Base-by-base conservation (phyloP, 768 basidiomycete genomes). In the Pisolithus sp. region DNA sequence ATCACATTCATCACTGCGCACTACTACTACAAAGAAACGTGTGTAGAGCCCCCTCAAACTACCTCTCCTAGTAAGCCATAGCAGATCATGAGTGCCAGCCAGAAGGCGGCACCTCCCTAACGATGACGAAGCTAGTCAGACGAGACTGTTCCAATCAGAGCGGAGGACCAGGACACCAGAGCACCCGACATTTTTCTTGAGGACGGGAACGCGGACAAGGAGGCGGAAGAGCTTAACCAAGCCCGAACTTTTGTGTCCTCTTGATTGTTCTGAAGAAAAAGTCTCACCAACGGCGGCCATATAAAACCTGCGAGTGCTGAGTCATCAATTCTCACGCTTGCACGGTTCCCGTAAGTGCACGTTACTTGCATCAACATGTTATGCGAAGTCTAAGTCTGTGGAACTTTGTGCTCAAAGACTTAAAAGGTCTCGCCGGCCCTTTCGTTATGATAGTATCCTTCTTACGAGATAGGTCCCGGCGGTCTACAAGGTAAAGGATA, bases 171-270 rank as follows among this genome's bases (percentile, higher is more conserved):
- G 65, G 60, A 57, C 65, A 61, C 50, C 34, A 60, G 31, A 53
- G 65, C 65, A 67, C 72, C 69, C 72, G 51, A 68, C 68, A 52
- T 81, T 62, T 55, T 37, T 89, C 78, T 89, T 76, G 86, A 78
- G 81, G 85, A 89, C 87, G 86, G 87, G 87, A 89, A 92, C 89
- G 89, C 89, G 89, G 85, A 80, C 88, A 80, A 82, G 87, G 82
- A 89, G 80, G 79, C 82, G 85, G 83, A 79, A 77, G 70, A 78
- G 80, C 81, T 85, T 75, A 67, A 71, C 85, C 88, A 66, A 77
- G 89, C 80, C 86, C 89, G 89, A 92, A 91, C 89, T 92, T 88
- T 87, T 80, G 66, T 82, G 89, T 91, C 87, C 83, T 78, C 87
- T 55, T 63, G 73, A 82, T 86, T 85, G 84, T 88, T 88, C 82